phyloP scores from a whole-genome alignment of 345 rosid species.

The Cardiospermum halicacabum region DNA sequence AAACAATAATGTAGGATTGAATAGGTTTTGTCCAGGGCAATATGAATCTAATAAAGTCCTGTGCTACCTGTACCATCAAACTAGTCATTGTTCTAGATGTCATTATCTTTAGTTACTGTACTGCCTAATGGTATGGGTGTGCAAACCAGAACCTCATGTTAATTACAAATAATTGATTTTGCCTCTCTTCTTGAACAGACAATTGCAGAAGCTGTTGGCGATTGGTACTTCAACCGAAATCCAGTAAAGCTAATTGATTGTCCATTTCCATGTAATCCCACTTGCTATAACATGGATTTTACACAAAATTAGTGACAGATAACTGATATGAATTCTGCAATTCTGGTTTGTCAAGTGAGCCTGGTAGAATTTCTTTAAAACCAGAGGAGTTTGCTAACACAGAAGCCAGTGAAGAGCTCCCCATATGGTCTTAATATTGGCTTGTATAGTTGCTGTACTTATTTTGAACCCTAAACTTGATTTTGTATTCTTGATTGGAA shows the following conservation, averaged over 20 bases:
- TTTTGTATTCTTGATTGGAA: too few species aligned
- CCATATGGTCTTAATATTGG: too few species aligned
- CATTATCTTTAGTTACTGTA: not conserved
- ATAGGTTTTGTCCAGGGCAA: not conserved
- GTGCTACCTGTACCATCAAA: not conserved
- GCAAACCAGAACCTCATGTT: not conserved
- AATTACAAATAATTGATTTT: not conserved
- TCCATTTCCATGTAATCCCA: conserved; percentile 86
- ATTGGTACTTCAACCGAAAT: conserved; percentile 72
- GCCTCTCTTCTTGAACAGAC: conserved; percentile 40
- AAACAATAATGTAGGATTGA: not conserved
- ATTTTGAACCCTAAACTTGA: too few species aligned
- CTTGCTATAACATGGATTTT: conserved; percentile 68
- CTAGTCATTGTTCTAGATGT: not conserved
- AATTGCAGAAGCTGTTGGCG: conserved; percentile 80
- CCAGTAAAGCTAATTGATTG: conserved; percentile 68
- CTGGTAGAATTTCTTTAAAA: not conserved
- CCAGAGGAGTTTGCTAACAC: not conserved
- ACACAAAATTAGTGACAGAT: conserved; percentile 17
- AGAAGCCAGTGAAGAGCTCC: not conserved
- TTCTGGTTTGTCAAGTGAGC: not conserved
- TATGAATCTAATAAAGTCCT: not conserved
- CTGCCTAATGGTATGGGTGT: not conserved
- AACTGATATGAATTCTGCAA: not conserved
- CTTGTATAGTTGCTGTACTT: too few species aligned